Evolutionary conservation across 2,329 filamentous ascomycete genomes (phyloP), one percentile per base, ranked within the genome.

Genomic region (Xylariaceae sp.): DNA sequence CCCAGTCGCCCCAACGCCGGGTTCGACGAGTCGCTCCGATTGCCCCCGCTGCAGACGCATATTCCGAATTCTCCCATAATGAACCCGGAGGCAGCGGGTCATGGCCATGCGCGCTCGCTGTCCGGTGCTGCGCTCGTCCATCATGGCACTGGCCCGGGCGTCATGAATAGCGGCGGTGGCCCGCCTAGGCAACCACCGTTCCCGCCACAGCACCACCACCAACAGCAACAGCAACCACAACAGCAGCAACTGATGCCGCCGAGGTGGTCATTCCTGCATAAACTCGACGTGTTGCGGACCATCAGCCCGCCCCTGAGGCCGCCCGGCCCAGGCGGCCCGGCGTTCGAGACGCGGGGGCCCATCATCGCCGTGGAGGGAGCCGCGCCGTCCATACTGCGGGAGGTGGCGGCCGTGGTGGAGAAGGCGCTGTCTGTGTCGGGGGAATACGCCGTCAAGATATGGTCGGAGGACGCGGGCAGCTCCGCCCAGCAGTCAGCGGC

Each of bases 361-460:
- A 83, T 97, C 40, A 87, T 98, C 59, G 89, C 90, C 0, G 77
- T 98, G 23, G 93, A 98, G 72, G 93, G 93, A 0, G 81, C 88
- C 18, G 83, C 88, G 54, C 61, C 70, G 6, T 66, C 67, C n/a
- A 64, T 83, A 20, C 68, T 83, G 9, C 71, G 76, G 1, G 79
- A 82, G 9, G 83, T 90, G 3, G 86, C 90, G 2, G 75, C 80
- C 2, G 81, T 83, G 18, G 83, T 96, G 19, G 81, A 89, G 52
- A 78, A 80, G 32, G 88, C 87, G 64, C 77, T 96, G 43, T 62
- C 67, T 2, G 71, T 70, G 5, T 75, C 75, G 12, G 72, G 72
- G 14, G 77, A 81, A 49, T 66, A 79, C 76, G 55, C 78, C 75
- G 54, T 84, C 12, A 75, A 74, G 52, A 70, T 71, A 6, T 85